These are phyloP conservation scores for Senna tora DNA, from an alignment of 306 rosid species.

Conservation along the genomic window DNA sequence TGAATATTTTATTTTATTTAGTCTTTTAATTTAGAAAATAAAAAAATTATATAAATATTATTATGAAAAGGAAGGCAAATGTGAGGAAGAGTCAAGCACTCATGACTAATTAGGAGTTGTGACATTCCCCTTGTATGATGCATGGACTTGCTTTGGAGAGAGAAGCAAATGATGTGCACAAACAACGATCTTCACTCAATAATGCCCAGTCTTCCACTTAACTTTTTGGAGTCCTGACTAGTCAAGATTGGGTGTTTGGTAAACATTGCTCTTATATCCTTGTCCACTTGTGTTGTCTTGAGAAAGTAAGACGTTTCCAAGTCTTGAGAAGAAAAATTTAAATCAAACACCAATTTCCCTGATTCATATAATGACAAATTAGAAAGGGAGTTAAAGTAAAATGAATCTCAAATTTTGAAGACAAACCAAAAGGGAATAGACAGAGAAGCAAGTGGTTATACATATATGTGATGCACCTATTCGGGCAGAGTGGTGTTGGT, in stretches of 20 bases:
- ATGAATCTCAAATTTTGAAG: conserved; percentile 26
- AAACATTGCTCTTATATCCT: conserved; percentile 23
- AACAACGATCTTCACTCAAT: conserved; percentile 34
- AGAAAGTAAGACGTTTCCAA: conserved; percentile 13
- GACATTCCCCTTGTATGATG: conserved; percentile 27
- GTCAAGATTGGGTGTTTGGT: conserved; percentile 39
- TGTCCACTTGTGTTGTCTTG: conserved; percentile 21
- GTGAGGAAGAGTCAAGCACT: conserved; percentile 25
- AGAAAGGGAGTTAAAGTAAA: conserved; percentile 21
- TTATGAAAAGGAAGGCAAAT: too few relatives aligned
- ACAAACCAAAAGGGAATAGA: conserved; percentile 38
- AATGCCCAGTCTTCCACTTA: conserved; percentile 34
- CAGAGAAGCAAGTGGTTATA: neutral
- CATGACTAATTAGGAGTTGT: conserved; percentile 4
- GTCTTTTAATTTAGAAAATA: too few relatives aligned
- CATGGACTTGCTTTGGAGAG: too few relatives aligned
- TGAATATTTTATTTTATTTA: too few relatives aligned
- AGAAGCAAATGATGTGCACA: neutral
- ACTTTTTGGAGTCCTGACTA: neutral
- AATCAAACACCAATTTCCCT: too few relatives aligned
- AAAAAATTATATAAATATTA: too few relatives aligned
- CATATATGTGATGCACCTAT: too few relatives aligned
- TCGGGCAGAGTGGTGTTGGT: conserved; percentile 45
- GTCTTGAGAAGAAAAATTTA: neutral
- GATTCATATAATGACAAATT: conserved; percentile 35